phyloP scores from a whole-genome alignment of 2,329 filamentous ascomycete species.

The Cryphonectria parasitica region DNA sequence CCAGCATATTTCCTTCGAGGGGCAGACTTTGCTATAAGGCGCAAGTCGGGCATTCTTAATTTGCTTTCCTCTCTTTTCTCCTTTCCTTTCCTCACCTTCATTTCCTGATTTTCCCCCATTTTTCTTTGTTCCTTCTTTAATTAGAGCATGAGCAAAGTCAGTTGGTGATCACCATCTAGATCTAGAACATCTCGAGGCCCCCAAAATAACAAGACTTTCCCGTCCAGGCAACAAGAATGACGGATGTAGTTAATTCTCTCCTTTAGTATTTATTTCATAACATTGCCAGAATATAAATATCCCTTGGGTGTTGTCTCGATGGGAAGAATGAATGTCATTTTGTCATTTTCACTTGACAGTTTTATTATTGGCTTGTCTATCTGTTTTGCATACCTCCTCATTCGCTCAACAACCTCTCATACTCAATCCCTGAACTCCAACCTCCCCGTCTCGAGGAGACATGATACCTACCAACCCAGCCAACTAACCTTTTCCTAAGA shows the following conservation, averaged over 20 bases:
- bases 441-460: no score
- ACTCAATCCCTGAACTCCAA: no score
- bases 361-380: no score
- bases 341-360: no score
- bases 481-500: no score
- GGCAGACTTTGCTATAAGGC: conserved; percentile 5
- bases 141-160: conserved; percentile 6
- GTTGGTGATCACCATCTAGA: conserved; percentile 7
- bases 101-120: background rate
- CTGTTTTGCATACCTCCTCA: no score
- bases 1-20: background rate
- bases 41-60: background rate
- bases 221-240: background rate
- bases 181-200: background rate
- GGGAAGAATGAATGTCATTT: no score
- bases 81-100: background rate
- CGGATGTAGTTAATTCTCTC: background rate
- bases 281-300: no score
- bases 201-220: background rate
- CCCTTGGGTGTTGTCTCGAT: no score
- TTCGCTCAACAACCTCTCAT: no score
- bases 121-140: background rate
- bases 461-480: no score
- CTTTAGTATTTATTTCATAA: background rate
- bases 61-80: background rate